phyloP scores from a whole-genome alignment of 2,329 filamentous ascomycete genomes.

The Pochonia chlamydosporia region DNA sequence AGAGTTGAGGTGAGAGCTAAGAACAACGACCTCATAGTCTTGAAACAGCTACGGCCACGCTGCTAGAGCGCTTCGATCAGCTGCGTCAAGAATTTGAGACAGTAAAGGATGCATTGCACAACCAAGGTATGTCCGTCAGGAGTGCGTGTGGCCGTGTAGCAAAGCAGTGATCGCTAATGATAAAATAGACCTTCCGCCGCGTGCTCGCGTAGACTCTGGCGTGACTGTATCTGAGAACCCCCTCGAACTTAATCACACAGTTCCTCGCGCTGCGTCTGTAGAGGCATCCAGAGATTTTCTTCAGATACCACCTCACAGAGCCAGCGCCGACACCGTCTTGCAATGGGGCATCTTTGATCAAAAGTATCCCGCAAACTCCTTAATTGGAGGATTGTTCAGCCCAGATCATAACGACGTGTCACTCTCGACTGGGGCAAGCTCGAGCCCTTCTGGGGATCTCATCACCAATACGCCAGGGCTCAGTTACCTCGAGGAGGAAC shows the following conservation, averaged over 20 bases:
- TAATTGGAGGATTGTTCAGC: constrained; percentile 12
- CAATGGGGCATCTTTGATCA: constrained; percentile 13
- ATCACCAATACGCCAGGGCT: constrained; percentile 8
- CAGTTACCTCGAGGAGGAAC: constrained; percentile 15
- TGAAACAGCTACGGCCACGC: constrained; percentile 12
- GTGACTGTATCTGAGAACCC: not conserved
- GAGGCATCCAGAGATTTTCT: constrained; percentile 15
- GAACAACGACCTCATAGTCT: constrained; percentile 4
- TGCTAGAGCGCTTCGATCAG: constrained; percentile 13
- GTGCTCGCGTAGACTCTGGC: not conserved
- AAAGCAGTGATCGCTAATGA: not conserved
- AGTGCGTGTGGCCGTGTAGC: too few relatives aligned
- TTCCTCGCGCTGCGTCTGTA: not conserved
- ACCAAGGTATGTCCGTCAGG: constrained; percentile 3
- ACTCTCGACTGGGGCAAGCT: not conserved
- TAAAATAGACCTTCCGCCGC: not conserved
- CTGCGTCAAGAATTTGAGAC: constrained; percentile 11
- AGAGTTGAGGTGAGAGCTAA: not conserved
- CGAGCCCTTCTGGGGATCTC: constrained; percentile 4
- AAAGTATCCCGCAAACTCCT: constrained; percentile 11
- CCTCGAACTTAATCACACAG: not conserved
- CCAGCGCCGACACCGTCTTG: constrained; percentile 14
- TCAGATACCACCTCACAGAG: constrained; percentile 15
- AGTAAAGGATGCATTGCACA: constrained; percentile 6
- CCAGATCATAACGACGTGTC: constrained; percentile 1